Evolutionary conservation across 441 rosid species (phyloP).

Genomic region (Arabidopsis hybrid): DNA sequence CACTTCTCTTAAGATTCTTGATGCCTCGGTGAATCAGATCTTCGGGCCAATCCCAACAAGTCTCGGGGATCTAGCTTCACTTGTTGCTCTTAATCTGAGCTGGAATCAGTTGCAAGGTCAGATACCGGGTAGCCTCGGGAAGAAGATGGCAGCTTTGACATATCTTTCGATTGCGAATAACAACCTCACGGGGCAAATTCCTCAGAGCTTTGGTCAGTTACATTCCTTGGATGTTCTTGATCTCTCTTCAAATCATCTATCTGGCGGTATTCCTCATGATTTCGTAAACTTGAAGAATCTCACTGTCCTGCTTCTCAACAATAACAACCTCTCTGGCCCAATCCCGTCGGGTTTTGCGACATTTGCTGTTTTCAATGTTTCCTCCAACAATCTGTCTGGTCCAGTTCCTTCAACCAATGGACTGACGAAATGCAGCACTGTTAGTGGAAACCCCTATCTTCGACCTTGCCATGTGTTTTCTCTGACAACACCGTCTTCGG

Average conservation of each 20-base stretch:
- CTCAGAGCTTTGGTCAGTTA: slow-evolving; percentile 52
- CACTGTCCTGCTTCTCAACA: slow-evolving; percentile 55
- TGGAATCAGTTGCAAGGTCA: slow-evolving; percentile 61
- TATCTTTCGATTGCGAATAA: slow-evolving; percentile 59
- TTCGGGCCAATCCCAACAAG: slow-evolving; percentile 53
- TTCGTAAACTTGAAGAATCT: slow-evolving; percentile 54
- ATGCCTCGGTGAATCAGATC: slow-evolving; percentile 59
- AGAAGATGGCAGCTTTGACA: slow-evolving; percentile 48
- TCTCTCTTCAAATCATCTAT: slow-evolving; percentile 59
- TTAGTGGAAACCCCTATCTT: slow-evolving; percentile 50
- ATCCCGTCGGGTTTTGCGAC: slow-evolving; percentile 54
- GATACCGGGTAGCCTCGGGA: slow-evolving; percentile 52
- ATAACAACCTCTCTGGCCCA: slow-evolving; percentile 57
- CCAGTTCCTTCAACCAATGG: slow-evolving; percentile 46
- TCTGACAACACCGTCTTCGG: slow-evolving; percentile 43
- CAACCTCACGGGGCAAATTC: slow-evolving; percentile 57
- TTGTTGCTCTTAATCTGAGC: slow-evolving; percentile 58
- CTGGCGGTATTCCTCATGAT: slow-evolving; percentile 57
- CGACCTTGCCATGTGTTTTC: slow-evolving; percentile 51
- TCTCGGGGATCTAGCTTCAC: slow-evolving; percentile 50
- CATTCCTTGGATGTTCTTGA: slow-evolving; percentile 54
- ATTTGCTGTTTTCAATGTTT: slow-evolving; percentile 54
- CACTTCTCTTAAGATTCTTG: slow-evolving; percentile 54
- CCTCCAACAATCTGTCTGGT: slow-evolving; percentile 58
- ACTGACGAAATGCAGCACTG: slow-evolving; percentile 44